Conservation (phyloP, 176 grass and related monocot genomes). For the Triticum turgidum region DNA sequence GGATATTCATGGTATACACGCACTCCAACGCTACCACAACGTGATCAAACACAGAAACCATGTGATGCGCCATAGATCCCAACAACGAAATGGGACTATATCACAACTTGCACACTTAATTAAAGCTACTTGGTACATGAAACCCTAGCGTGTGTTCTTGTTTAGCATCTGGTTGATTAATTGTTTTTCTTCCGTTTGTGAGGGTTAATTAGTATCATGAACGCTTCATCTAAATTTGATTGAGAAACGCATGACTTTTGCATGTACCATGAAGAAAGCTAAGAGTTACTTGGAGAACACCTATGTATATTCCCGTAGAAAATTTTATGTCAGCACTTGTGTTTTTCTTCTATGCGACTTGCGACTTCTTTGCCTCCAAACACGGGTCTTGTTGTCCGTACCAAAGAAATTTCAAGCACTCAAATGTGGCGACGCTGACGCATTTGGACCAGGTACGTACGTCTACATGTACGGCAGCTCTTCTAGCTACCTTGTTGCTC, state of each 20-base stretch:
- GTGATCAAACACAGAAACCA: constrained; percentile 10
- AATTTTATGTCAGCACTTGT: background rate
- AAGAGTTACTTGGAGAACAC: background rate
- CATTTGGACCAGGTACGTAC: constrained; percentile 10
- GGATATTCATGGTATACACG: background rate
- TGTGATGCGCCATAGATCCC: constrained; percentile 16
- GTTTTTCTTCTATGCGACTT: background rate
- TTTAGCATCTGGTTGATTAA: background rate
- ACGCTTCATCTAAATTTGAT: background rate
- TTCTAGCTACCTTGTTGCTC: background rate
- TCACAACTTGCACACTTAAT: background rate
- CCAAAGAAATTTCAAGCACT: background rate
- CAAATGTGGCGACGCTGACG: background rate
- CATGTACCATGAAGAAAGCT: background rate
- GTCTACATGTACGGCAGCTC: background rate
- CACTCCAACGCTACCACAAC: background rate
- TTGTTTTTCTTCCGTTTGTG: background rate
- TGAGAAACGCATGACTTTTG: background rate
- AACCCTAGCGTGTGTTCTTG: background rate
- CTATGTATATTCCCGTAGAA: background rate
- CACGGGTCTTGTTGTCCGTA: background rate
- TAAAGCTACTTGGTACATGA: background rate
- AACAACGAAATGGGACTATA: background rate
- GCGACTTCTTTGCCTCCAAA: background rate
- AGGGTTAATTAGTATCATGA: background rate